A percentile compares a stretch with the other conserved stretches of the same genome.
These are phyloP conservation scores for Ophiocytium majus DNA, from an alignment of 352 stramenopile species.

Conservation along the genomic window DNA sequence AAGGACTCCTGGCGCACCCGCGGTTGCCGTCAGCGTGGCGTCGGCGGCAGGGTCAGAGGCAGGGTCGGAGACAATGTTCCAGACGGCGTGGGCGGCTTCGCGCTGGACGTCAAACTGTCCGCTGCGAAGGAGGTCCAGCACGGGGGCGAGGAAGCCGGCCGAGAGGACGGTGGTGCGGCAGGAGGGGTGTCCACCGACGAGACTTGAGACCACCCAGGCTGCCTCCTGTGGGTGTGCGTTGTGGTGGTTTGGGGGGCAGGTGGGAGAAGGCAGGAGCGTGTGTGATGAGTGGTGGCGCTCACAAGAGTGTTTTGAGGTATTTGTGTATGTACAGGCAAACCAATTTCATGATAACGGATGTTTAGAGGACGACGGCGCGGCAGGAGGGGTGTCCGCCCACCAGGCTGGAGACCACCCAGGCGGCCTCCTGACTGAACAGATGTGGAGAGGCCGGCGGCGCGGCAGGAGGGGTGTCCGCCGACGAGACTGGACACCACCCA, in stretches of 20 bases:
- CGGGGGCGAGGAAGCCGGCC: conserved; percentile 24
- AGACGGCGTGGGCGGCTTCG: conserved; percentile 44
- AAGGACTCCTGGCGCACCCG: conserved; percentile 24
- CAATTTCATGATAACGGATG: too few species aligned
- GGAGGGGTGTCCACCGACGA: conserved; percentile 26
- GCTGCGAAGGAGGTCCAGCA: conserved; percentile 29
- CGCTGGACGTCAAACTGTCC: conserved; percentile 44
- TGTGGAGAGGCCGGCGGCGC: conserved; percentile 25
- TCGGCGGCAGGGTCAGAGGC: not conserved
- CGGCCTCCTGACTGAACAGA: conserved; percentile 46
- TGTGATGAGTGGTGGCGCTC: too few species aligned
- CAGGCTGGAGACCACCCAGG: conserved; percentile 48
- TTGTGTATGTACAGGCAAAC: too few species aligned
- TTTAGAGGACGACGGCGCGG: too few species aligned
- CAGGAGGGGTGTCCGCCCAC: conserved; percentile 25
- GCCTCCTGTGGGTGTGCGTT: too few species aligned
- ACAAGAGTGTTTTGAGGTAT: too few species aligned
- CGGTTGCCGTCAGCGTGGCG: conserved; percentile 14
- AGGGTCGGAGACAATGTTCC: conserved; percentile 39
- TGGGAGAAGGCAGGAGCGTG: too few species aligned
- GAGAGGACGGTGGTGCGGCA: conserved; percentile 30
- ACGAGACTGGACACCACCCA: conserved; percentile 49
- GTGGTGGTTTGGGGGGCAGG: too few species aligned
- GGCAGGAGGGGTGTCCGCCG: conserved; percentile 27
- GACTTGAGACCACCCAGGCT: conserved; percentile 45